Evolutionary conservation across 306 rosid genomes (phyloP).

Genomic region (Glycine soja): DNA sequence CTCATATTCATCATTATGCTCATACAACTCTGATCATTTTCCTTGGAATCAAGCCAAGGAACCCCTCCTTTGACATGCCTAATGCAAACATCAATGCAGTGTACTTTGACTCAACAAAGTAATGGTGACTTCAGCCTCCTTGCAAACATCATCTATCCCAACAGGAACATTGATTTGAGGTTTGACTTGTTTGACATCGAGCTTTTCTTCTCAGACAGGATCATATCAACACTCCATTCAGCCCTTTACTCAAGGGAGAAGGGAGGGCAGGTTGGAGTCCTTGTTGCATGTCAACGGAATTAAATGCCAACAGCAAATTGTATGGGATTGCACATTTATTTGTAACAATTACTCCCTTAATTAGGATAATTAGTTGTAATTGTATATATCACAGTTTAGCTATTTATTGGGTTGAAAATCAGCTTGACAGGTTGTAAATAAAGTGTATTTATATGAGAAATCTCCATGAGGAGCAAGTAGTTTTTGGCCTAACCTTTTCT

Average conservation of each 20-base stretch:
- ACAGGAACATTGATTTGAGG: slow-evolving; percentile 66
- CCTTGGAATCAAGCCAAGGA: slow-evolving; percentile 67
- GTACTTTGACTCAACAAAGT: slow-evolving; percentile 76
- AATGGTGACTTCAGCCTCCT: slow-evolving; percentile 80
- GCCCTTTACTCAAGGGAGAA: slow-evolving; percentile 65
- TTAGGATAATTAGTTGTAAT: too few species aligned
- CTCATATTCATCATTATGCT: slow-evolving; percentile 72
- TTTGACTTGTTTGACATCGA: slow-evolving; percentile 67
- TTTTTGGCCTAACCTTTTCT: too few species aligned
- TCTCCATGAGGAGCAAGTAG: too few species aligned
- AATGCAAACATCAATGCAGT: slow-evolving; percentile 73
- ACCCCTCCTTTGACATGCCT: slow-evolving; percentile 71
- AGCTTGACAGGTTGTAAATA: too few species aligned
- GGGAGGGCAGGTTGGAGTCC: slow-evolving; percentile 64
- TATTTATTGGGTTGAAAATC: too few species aligned
- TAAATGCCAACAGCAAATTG: too few species aligned
- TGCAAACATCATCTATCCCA: slow-evolving; percentile 81
- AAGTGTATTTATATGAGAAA: too few species aligned
- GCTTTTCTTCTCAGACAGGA: slow-evolving; percentile 69
- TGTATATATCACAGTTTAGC: too few species aligned
- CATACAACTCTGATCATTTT: slow-evolving; percentile 68
- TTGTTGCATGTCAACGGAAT: slow-evolving; percentile 36
- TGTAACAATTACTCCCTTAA: too few species aligned
- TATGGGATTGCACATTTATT: too few species aligned
- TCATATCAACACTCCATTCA: slow-evolving; percentile 73